These are phyloP conservation scores for Acacia pycnantha DNA, from an alignment of 331 rosid species.

Conservation along the genomic window DNA sequence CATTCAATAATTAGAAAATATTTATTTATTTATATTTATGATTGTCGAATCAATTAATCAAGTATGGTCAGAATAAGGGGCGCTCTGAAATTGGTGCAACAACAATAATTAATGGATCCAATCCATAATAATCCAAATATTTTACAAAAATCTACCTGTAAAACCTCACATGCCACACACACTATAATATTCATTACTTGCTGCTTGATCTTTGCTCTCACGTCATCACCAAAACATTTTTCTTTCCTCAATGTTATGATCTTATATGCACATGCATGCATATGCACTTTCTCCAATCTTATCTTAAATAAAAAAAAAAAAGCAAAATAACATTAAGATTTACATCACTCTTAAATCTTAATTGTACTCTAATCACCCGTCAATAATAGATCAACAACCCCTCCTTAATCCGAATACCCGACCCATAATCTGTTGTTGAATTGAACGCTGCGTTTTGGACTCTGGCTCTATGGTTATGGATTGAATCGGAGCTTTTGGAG, in stretches of 20 bases:
- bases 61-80: too few species aligned
- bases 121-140: too few species aligned
- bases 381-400: slow-evolving; percentile 22
- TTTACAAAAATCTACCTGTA: too few species aligned
- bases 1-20: background rate
- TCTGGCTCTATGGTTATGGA: slow-evolving; percentile 22
- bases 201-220: slow-evolving; percentile 17
- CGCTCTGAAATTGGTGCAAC: too few species aligned
- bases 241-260: slow-evolving; percentile 6
- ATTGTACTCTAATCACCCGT: background rate
- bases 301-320: background rate
- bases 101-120: too few species aligned
- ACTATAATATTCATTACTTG: background rate
- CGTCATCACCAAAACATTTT: background rate
- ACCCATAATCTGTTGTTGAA: background rate
- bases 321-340: background rate
- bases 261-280: slow-evolving; percentile 35
- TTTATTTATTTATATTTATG: too few species aligned
- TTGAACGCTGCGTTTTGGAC: slow-evolving; percentile 44
- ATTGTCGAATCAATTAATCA: too few species aligned
- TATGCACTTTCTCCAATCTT: slow-evolving; percentile 14
- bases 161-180: slow-evolving; percentile 30
- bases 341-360: slow-evolving; percentile 4
- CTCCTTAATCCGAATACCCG: background rate
- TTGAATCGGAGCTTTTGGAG: slow-evolving; percentile 41